These are phyloP conservation scores for Zoysia matrella DNA, from an alignment of 202 grass and related monocot genomes.

Conservation along the genomic window DNA sequence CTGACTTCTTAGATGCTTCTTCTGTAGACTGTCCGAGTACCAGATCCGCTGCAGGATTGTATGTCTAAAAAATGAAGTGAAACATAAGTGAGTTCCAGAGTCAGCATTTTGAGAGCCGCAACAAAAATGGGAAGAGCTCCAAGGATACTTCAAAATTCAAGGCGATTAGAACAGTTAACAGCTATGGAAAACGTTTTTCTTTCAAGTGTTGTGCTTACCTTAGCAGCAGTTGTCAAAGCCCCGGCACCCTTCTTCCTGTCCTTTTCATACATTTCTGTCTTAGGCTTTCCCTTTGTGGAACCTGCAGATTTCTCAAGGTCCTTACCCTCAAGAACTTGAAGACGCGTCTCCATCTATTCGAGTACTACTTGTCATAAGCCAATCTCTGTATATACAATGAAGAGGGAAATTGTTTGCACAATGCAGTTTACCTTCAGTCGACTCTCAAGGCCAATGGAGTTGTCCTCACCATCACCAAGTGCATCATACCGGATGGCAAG, in stretches of 20 bases:
- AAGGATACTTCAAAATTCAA: slow-evolving; percentile 13
- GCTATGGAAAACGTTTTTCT: not conserved
- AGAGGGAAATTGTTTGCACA: slow-evolving; percentile 2
- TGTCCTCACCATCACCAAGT: slow-evolving; percentile 75
- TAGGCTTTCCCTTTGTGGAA: slow-evolving; percentile 80
- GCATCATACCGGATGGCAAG: slow-evolving; percentile 85
- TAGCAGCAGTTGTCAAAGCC: slow-evolving; percentile 74
- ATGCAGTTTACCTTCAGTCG: slow-evolving; percentile 68
- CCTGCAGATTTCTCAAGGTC: slow-evolving; percentile 72
- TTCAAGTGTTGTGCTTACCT: slow-evolving; percentile 46
- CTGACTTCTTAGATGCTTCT: slow-evolving; percentile 53
- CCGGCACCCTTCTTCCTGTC: slow-evolving; percentile 80
- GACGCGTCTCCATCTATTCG: slow-evolving; percentile 74
- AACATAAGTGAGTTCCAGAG: slow-evolving; percentile 15
- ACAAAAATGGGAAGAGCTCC: not conserved
- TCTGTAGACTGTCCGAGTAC: slow-evolving; percentile 51
- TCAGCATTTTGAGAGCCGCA: not conserved
- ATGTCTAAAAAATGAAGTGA: slow-evolving; percentile 54
- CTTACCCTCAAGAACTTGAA: slow-evolving; percentile 70
- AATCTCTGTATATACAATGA: not conserved
- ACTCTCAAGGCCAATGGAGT: slow-evolving; percentile 71
- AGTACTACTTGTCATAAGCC: slow-evolving; percentile 19
- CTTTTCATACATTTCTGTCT: slow-evolving; percentile 84
- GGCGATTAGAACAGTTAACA: not conserved
- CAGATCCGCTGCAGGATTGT: slow-evolving; percentile 80